Evolutionary conservation across 169 alveolate species (phyloP), one percentile per base, ranked within the genome.

Genomic region (Babesia ovata): DNA sequence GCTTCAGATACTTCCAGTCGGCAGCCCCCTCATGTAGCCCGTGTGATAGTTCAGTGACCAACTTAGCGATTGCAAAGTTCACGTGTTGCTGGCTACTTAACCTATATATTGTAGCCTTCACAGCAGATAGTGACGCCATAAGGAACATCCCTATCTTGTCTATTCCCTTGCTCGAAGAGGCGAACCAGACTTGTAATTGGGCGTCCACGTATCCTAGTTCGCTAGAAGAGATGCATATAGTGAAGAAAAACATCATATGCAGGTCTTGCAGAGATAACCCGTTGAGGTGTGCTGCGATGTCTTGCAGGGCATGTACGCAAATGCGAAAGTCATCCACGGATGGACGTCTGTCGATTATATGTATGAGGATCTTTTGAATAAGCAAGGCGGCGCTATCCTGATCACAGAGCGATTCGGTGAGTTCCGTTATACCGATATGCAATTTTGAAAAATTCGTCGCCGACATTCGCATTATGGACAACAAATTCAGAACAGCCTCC

Each of bases 401-500:
- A 4, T 33, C 54, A 29, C 28, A 60, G 49, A 78, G 46, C 12
- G 87, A 63, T n/a, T 46, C 21, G 0, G 73, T 67, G 42, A 78
- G 24, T 16, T 78, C 87, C 12, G 19, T 39, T 0, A 66, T 61
- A 0, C 61, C 56, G n/a, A 78, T 36, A 50, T 50, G n/a, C 39
- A 70, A 26, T 6, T 6, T 9, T 12, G 21, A n/a, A 7, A 28
- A 56, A 10, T 29, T 49, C 45, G 42, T 0, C 7, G 49, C 36
- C 33, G 29, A 66, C 39, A 42, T 24, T 14, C 52, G 33, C 44
- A 69, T 54, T 49, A 67, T 19, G 24, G 75, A 44, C n/a, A 78
- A n/a, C n/a, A 78, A 21, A 52, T 78, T 70, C 48, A 78, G 52
- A n/a, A 78, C 26, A 11, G 75, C 63, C 69, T 78, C 87, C 50